Evolutionary conservation across 306 rosid species (phyloP), one percentile per base, ranked within the genome.

Genomic region (Phaseolus lunatus): DNA sequence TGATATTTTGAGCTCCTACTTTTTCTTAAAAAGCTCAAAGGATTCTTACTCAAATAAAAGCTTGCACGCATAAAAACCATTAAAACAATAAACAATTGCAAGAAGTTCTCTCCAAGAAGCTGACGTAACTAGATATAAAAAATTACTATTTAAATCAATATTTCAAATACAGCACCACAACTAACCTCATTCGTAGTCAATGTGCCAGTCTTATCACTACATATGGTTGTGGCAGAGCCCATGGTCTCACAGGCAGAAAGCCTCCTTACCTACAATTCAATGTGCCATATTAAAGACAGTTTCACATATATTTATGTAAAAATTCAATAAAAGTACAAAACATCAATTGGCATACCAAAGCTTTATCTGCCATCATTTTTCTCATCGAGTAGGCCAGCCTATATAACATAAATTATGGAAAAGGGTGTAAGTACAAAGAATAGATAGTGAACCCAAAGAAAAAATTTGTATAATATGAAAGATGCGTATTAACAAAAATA

Each of bases 341-440:
- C 58, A 81, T 45, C 73, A 79, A 77, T 44, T 47, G 29, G 8
- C 98, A 45, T 92, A 96, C 98, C 97, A 96, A 86, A 68, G 99
- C 99, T 84, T 92, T 96, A 89, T 96, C 99, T 45, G 90, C 96
- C 97, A 91, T 96, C 99, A 96, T 96, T 88, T 96, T 96, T 67
- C 99, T 87, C 99, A 96, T 92, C 0, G 98, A 96, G 85, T 92
- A 96, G 41, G 99, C 99, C 81, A 96, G 87, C 37, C 99, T 96
- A 84, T 91, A 83, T 53, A 70, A 57, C 68, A 84, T 23, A 19
- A 24, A 58, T 20, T 33, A 82, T 53, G n/a, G 41, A 63, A 50
- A 52, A 47, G 37, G 39, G 78, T 26, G 63, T 76, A 19, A 82
- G 65, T 45, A 54, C 31, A 29, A 15, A 65, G 67, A 72, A 47